Base-by-base conservation (phyloP, 495 filamentous ascomycete genomes). In the Bacidia rubella region DNA sequence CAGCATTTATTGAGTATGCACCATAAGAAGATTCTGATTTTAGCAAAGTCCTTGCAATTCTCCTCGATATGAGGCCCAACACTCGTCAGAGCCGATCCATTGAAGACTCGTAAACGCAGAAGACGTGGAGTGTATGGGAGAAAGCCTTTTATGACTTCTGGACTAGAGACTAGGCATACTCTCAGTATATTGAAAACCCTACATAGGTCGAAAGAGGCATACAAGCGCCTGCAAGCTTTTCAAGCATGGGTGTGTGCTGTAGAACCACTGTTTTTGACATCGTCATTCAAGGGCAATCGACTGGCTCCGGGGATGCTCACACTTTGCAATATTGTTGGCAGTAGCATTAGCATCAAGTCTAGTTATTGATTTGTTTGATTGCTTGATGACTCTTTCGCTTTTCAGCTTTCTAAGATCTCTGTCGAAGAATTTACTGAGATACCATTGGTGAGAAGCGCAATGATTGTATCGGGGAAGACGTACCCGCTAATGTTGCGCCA, bases 1-100 rank as follows among this genome's bases (percentile, higher is more conserved):
- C 35, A 51, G 51, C 41, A 32, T 20, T 19, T 11, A 17, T 15
- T 38, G 29, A 29, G 27, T 26, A 19, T 60, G 43, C 67, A 74
- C 71, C 74, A 78, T 46, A 56, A 63, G 52, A 70, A 82, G 48
- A 83, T 77, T 20, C 68, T 74, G 19, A 90, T 59, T 26, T 74
- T 68, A 40, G 75, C 69, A 57, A 90, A 83, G 10, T 71, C 58
- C 2, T 74, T 78, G 53, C 83, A 90, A 58, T 75, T 67, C 35
- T 69, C 54, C 15, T 66, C 62, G 26, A 90, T 74, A n/a, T 74
- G 68, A 9, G 62, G 61, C 12, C 73, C 74, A 5, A 70, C 68
- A 39, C 74, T 71, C 32, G 70, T 65, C 0, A 90, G 70, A 19
- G 76, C 68, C 23, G 66, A 69, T 4, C 81, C 82, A 52, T 80